Evolutionary conservation across 768 basidiomycete genomes (phyloP).

Genomic region (Pleurotus cornucopiae): DNA sequence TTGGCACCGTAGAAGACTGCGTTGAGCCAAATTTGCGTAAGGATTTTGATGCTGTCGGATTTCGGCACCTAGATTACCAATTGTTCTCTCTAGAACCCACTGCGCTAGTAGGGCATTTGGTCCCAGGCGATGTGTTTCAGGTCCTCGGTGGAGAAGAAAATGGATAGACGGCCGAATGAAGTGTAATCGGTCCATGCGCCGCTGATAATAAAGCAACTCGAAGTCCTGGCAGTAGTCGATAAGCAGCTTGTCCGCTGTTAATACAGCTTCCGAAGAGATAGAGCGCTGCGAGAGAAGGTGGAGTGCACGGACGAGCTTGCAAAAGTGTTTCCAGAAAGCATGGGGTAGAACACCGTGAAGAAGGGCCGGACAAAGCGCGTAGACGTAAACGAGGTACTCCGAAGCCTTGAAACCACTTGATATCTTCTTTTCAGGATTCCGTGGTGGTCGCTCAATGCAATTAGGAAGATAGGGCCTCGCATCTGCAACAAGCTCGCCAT

Average conservation of each 20-base stretch:
- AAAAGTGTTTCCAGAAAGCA: conserved; percentile 12
- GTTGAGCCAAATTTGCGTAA: no score
- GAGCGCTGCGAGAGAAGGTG: conserved; percentile 7
- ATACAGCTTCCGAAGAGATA: conserved; percentile 1
- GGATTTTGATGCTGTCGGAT: no score
- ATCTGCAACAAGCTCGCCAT: conserved; percentile 23
- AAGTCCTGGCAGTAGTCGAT: conserved; percentile 13
- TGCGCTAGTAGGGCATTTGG: no score
- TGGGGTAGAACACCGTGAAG: conserved; percentile 8
- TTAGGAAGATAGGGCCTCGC: conserved; percentile 20
- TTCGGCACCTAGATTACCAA: no score
- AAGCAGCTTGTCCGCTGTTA: conserved; percentile 1
- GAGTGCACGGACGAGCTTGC: conserved; percentile 13
- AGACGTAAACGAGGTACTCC: conserved; percentile 13
- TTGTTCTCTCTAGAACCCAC: no score
- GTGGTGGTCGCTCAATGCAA: conserved; percentile 28
- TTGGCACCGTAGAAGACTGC: no score
- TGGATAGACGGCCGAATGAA: conserved; percentile 1
- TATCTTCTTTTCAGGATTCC: conserved; percentile 28
- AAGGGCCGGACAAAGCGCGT: conserved; percentile 12
- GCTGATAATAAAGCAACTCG: conserved; percentile 16
- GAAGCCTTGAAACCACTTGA: conserved; percentile 16
- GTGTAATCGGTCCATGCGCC: conserved; percentile 12
- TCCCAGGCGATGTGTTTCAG: no score
- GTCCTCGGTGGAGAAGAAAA: no score